Conservation (phyloP, 2,329 filamentous ascomycete genomes). For the Hymenoscyphus linearis region DNA sequence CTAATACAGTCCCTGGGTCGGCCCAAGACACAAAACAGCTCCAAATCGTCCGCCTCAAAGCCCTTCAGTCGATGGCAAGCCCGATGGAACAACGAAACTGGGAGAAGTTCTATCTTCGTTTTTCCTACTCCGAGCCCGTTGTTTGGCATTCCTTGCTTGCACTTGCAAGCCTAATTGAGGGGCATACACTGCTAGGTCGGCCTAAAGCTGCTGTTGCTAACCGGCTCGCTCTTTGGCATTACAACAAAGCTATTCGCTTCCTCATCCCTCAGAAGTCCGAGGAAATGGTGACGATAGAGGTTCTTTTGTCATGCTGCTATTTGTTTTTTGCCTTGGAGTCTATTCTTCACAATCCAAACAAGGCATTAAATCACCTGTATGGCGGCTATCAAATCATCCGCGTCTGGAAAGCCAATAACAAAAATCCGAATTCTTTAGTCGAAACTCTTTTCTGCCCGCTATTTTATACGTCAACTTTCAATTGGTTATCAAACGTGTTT, state of each 20-base stretch:
- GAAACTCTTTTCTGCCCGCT: not conserved
- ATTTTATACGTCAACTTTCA: not conserved
- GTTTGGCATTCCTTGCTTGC: conserved; percentile 1
- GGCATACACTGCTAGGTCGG: not conserved
- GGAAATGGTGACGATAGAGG: not conserved
- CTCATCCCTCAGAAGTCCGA: not conserved
- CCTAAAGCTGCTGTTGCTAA: not conserved
- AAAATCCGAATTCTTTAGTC: not conserved
- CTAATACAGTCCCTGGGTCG: not conserved
- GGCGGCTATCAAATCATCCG: not conserved
- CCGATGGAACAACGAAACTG: not conserved
- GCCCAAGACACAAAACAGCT: not conserved
- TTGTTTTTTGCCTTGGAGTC: not conserved
- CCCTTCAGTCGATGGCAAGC: not conserved
- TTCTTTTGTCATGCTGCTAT: not conserved
- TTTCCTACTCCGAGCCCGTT: not conserved
- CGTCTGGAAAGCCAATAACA: not conserved
- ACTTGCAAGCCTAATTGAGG: not conserved
- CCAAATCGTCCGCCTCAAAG: not conserved
- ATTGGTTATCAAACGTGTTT: not conserved
- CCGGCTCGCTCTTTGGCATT: not conserved
- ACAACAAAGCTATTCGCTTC: not conserved
- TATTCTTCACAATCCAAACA: not conserved
- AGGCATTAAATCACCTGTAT: not conserved
- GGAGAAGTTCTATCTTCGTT: not conserved